phyloP scores from a whole-genome alignment of 495 filamentous ascomycete species.

The Penicillium bialowiezense region DNA sequence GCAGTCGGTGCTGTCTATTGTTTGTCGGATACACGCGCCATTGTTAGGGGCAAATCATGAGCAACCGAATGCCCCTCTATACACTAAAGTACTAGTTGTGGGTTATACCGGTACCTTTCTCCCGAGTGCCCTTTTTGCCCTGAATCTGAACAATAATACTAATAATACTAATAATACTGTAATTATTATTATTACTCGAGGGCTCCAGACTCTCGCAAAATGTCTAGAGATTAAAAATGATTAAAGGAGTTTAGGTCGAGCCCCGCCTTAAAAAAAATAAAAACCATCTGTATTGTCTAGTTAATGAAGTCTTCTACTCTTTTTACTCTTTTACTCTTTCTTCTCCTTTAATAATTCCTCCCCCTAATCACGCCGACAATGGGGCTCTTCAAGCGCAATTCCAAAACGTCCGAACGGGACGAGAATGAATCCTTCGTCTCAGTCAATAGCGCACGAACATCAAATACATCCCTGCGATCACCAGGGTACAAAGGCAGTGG shows the following conservation, averaged over 20 bases:
- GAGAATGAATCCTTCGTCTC: constrained; percentile 46
- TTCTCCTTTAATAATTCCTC: constrained; percentile 1
- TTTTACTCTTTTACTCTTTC: constrained; percentile 6
- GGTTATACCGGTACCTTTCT: constrained; percentile 1
- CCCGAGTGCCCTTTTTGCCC: not conserved
- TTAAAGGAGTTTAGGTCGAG: not conserved
- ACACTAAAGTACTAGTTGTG: constrained; percentile 1
- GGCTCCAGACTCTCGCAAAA: too few relatives aligned
- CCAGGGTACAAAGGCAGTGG: constrained; percentile 44
- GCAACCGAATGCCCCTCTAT: not conserved
- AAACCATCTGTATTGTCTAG: not conserved
- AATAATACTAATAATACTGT: too few relatives aligned
- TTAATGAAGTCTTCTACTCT: not conserved
- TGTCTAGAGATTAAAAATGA: too few relatives aligned
- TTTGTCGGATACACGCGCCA: not conserved
- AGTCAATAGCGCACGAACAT: constrained; percentile 49
- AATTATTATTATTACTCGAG: too few relatives aligned
- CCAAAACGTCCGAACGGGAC: constrained; percentile 50
- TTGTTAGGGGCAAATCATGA: not conserved
- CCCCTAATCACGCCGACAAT: constrained; percentile 31
- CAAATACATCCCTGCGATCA: constrained; percentile 55
- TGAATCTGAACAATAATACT: not conserved
- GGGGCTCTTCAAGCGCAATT: constrained; percentile 64
- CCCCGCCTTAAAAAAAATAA: constrained; percentile 3
- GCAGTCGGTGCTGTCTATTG: not conserved